Base-by-base conservation (phyloP, 1,284 basidiomycete genomes). In the Agaricales sp. region DNA sequence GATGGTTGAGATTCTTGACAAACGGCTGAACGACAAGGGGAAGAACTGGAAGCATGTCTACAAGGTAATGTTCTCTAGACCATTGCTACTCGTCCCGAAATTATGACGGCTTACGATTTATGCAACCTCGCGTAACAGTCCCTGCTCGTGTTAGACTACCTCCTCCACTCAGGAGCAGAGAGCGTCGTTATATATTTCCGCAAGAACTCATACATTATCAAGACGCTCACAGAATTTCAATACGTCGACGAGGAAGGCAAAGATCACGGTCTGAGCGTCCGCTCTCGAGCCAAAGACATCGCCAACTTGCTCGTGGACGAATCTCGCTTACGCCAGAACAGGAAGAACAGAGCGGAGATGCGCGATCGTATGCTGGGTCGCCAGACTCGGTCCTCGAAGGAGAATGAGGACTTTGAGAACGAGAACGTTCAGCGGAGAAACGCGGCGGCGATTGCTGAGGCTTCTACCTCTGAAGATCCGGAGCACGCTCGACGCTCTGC, bases 1-100 rank as follows among this genome's bases (percentile, higher is more conserved):
- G 69, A 94, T 99, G 61, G 98, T 99, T 92, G 96, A 99, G 73
- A 98, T 98, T 91, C 76, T 99, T 53, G 96, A 99, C 69, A 99
- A 99, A 70, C 82, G 96, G 46, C 70, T 99, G 58, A 99, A 99
- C 61, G 96, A 99, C 73, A 99, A 98, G 73, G 96, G 96, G 38
- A 99, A 99, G 81, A 98, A 98, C 63, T 99, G 96, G 96, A 77
- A 95, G 47, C 96, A 99, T 74, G 96, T 99, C 53, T 99, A 97
- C 81, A 99, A 99, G 87, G 91, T 35, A n/a, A n/a, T 35, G 30
- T 35, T 8, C 30, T 11, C n/a, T n/a, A n/a, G n/a, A n/a, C n/a
- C n/a, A n/a, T n/a, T n/a, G n/a, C n/a, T n/a, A n/a, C n/a, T n/a
- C n/a, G n/a, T n/a, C n/a, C n/a, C n/a, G n/a, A n/a, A n/a, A n/a